Conservation (phyloP, 306 rosid species). For the Ceratonia siliqua region DNA sequence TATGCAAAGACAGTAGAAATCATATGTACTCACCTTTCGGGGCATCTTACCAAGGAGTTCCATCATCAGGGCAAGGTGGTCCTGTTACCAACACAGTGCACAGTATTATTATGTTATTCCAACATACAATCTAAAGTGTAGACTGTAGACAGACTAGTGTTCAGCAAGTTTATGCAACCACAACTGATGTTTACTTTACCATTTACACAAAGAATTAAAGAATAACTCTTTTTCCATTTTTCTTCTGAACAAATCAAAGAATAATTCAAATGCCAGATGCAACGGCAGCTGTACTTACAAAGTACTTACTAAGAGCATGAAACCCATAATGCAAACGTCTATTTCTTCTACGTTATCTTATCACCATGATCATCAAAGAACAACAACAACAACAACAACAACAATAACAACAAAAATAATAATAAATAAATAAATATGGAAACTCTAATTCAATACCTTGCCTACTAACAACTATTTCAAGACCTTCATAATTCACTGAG, state of each 20-base stretch:
- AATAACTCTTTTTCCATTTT: background rate
- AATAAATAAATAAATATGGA: background rate
- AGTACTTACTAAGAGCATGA: background rate
- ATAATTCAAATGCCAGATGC: slow-evolving; percentile 4
- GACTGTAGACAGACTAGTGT: background rate
- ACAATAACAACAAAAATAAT: too few species aligned
- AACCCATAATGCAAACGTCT: slow-evolving; percentile 9
- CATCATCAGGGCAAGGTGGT: slow-evolving; percentile 98
- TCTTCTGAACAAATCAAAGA: slow-evolving; percentile 10
- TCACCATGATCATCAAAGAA: background rate
- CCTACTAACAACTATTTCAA: background rate
- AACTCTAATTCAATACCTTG: background rate
- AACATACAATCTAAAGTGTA: background rate
- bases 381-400: too few species aligned
- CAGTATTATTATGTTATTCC: slow-evolving; percentile 19
- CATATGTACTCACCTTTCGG: slow-evolving; percentile 68
- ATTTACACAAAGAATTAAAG: slow-evolving; percentile 6
- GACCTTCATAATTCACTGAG: background rate
- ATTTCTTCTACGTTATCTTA: background rate
- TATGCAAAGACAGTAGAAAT: background rate
- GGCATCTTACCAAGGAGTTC: slow-evolving; percentile 98
- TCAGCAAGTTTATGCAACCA: slow-evolving; percentile 14
- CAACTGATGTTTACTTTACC: slow-evolving; percentile 1
- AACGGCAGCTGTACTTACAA: background rate
- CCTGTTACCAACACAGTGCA: slow-evolving; percentile 61